phyloP scores from a whole-genome alignment of 2,329 filamentous ascomycete species.

The Fusarium subtropicale region DNA sequence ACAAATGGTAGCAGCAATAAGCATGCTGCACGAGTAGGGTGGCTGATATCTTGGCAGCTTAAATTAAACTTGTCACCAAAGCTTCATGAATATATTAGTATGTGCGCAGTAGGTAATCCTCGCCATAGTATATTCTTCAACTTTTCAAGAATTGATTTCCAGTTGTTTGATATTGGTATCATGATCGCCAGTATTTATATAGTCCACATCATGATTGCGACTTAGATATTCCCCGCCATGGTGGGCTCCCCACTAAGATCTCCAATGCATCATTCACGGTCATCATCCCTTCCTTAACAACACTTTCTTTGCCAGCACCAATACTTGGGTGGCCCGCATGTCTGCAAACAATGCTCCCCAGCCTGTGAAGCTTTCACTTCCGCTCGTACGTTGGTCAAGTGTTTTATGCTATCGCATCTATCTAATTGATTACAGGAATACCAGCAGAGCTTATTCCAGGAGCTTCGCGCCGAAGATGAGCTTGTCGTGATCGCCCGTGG shows the following conservation, averaged over 20 bases:
- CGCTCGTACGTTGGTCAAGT: constrained; percentile 53
- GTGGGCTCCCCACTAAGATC: constrained; percentile 32
- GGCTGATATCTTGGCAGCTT: not conserved
- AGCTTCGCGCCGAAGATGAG: constrained; percentile 90
- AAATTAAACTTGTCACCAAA: not conserved
- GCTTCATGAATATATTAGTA: not conserved
- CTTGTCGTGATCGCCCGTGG: constrained; percentile 92
- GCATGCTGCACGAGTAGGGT: not conserved
- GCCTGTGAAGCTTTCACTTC: constrained; percentile 84
- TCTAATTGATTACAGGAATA: constrained; percentile 71
- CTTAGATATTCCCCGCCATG: constrained; percentile 14
- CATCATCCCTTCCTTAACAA: constrained; percentile 24
- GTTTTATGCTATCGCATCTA: not conserved
- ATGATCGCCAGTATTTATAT: not conserved
- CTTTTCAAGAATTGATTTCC: not conserved
- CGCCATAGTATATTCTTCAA: not conserved
- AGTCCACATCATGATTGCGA: not conserved
- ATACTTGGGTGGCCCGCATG: constrained; percentile 55
- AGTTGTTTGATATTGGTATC: not conserved
- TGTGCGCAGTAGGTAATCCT: not conserved
- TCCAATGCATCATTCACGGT: constrained; percentile 34
- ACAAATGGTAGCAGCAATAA: not conserved
- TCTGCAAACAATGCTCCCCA: constrained; percentile 67
- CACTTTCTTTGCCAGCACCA: constrained; percentile 25
- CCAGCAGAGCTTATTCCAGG: constrained; percentile 94